phyloP scores from a whole-genome alignment of 1,139 yeast genomes.

The Yamadazyma oceani region DNA sequence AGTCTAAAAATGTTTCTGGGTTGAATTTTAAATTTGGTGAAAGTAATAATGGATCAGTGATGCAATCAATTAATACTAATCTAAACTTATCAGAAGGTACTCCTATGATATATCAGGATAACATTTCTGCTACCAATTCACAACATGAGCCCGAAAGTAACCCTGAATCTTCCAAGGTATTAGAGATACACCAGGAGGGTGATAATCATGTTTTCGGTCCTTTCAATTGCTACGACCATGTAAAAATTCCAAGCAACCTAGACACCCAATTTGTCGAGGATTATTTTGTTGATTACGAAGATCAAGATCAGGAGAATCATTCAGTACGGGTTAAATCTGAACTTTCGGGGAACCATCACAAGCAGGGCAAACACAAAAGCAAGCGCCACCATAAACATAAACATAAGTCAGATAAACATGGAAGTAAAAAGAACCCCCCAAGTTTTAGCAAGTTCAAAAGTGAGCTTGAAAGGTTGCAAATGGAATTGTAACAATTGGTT shows the following conservation, averaged over 20 bases:
- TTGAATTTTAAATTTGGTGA: neutral
- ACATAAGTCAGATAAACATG: neutral
- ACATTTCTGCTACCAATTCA: too few relatives aligned
- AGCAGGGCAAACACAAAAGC: slow-evolving; percentile 7
- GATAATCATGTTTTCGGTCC: too few relatives aligned
- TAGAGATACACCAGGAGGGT: neutral
- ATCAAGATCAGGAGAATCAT: too few relatives aligned
- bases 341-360: too few relatives aligned
- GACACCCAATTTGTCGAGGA: too few relatives aligned
- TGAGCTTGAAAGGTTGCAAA: slow-evolving; percentile 6
- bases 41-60: neutral
- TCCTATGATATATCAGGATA: slow-evolving; percentile 1
- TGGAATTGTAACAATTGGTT: neutral
- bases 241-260: neutral
- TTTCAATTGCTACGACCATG: too few relatives aligned
- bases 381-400: neutral
- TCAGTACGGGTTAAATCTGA: neutral
- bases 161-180: neutral
- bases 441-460: slow-evolving; percentile 10
- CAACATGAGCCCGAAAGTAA: neutral
- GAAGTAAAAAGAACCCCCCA: neutral
- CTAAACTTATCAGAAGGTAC: neutral
- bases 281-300: neutral
- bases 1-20: neutral
- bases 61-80: neutral